These are phyloP conservation scores for Lichtheimia ornata DNA, from an alignment of 371 early-diverging fungal species.

Conservation along the genomic window DNA sequence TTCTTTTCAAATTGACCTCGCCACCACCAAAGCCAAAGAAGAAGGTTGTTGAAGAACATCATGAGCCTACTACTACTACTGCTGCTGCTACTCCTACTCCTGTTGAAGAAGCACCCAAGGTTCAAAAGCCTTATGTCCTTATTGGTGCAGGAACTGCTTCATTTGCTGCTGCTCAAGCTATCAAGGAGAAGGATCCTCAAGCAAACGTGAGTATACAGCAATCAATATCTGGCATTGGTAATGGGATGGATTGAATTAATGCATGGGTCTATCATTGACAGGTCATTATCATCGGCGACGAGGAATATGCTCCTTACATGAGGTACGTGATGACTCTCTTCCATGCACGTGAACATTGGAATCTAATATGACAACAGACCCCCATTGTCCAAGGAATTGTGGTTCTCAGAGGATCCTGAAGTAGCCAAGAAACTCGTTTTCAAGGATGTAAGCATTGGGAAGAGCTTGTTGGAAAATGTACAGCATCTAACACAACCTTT, in stretches of 20 bases:
- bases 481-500: neutral
- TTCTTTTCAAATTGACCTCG: constrained; percentile 61
- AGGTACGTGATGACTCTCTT: constrained; percentile 31
- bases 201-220: constrained; percentile 50
- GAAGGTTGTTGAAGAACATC: constrained; percentile 27
- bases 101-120: constrained; percentile 22
- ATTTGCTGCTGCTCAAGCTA: constrained; percentile 69
- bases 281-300: constrained; percentile 70
- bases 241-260: too few species aligned
- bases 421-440: constrained; percentile 56
- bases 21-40: constrained; percentile 55
- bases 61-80: constrained; percentile 7
- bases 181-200: constrained; percentile 66
- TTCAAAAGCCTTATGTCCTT: constrained; percentile 53
- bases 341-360: neutral
- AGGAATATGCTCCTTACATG: constrained; percentile 68
- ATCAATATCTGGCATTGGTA: neutral
- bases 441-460: constrained; percentile 53
- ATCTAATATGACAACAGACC: constrained; percentile 32
- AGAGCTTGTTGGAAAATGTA: neutral
- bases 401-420: constrained; percentile 63
- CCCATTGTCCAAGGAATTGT: constrained; percentile 77
- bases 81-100: constrained; percentile 8
- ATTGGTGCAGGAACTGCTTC: constrained; percentile 73
- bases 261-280: constrained; percentile 10